Evolutionary conservation across 1,139 yeast genomes (phyloP).

Genomic region (Kodamaea suecica): DNA sequence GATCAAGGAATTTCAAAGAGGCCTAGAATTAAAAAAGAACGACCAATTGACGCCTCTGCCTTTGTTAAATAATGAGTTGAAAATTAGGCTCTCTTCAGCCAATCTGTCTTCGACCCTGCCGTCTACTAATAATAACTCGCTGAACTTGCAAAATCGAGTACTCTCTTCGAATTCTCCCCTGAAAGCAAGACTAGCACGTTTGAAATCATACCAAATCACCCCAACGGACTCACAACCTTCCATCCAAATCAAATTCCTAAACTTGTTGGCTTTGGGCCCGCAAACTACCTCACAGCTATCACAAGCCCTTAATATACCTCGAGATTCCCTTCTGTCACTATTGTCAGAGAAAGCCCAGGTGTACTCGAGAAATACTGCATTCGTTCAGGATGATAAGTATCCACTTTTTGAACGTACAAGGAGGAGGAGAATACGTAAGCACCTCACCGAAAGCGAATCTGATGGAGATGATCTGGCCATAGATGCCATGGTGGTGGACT

Average conservation of each 20-base stretch:
- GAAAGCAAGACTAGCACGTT: neutral
- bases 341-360: conserved; percentile 25
- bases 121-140: no score
- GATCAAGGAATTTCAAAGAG: conserved; percentile 21
- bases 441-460: conserved; percentile 3
- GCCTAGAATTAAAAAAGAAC: conserved; percentile 9
- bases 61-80: neutral
- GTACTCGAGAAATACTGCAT: conserved; percentile 31
- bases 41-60: neutral
- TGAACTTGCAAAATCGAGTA: no score
- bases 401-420: conserved; percentile 21
- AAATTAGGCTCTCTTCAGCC: no score
- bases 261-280: conserved; percentile 42
- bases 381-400: conserved; percentile 33
- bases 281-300: conserved; percentile 19
- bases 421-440: conserved; percentile 7
- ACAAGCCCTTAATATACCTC: conserved; percentile 13
- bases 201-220: conserved; percentile 19
- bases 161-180: neutral
- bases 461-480: conserved; percentile 12
- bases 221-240: conserved; percentile 22
- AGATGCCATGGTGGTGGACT: conserved; percentile 13
- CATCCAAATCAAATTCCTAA: conserved; percentile 27
- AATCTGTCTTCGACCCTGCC: no score
- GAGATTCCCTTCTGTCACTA: conserved; percentile 8